A percentile compares a stretch with the other conserved stretches of the same genome.
phyloP scores from a whole-genome alignment of 75 land plant genomes.

The Pinus tabuliformis region DNA sequence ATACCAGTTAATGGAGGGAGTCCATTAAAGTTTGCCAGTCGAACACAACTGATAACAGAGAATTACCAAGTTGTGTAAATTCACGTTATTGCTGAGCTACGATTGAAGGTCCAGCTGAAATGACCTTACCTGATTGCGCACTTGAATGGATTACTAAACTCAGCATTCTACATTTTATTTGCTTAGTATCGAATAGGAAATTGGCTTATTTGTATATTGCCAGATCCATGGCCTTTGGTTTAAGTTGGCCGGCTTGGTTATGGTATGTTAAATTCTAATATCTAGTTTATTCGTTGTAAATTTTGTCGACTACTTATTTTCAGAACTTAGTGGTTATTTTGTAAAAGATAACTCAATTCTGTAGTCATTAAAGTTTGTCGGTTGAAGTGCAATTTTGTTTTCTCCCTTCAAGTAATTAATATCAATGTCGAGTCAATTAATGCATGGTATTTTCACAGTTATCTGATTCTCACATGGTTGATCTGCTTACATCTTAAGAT shows the following conservation, averaged over 20 bases:
- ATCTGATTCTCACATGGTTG: no score
- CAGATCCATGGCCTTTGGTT: neutral
- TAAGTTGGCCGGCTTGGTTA: neutral
- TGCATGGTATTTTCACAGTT: no score
- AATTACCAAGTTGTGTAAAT: slow-evolving; percentile 68
- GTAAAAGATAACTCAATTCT: neutral
- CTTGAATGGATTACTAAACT: neutral
- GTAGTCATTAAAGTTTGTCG: no score
- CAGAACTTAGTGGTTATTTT: neutral
- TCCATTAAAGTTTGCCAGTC: slow-evolving; percentile 47
- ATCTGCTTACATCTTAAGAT: no score
- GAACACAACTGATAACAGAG: slow-evolving; percentile 56
- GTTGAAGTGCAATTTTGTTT: neutral
- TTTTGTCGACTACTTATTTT: neutral
- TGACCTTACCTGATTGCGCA: neutral
- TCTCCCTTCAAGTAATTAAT: no score
- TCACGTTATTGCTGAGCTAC: neutral
- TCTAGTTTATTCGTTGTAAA: neutral
- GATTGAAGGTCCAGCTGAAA: neutral
- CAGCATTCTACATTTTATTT: neutral
- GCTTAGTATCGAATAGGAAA: neutral
- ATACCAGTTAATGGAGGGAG: slow-evolving; percentile 50
- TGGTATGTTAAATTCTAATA: neutral
- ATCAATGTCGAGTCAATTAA: no score
- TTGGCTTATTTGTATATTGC: neutral